Percentiles rank a stretch among this genome's conserved stretches.
phyloP scores from a whole-genome alignment of 768 basidiomycete genomes.

The Panaeolus cyanescens region DNA sequence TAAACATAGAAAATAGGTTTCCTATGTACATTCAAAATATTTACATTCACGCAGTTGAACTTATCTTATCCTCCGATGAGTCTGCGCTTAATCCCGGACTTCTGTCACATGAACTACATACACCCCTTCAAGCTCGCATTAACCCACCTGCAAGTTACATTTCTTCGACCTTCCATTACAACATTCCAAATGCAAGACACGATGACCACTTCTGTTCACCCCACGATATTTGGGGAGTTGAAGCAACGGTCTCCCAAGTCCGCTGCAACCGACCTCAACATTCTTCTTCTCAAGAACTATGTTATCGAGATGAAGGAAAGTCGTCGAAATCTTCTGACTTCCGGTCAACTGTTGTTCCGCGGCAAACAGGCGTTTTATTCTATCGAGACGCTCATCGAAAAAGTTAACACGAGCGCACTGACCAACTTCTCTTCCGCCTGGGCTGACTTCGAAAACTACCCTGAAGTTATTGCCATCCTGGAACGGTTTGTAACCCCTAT shows the following conservation, averaged over 20 bases:
- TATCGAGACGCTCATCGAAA: slow-evolving; percentile 19
- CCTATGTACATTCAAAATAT: too few relatives aligned
- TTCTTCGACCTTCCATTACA: too few relatives aligned
- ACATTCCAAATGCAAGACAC: too few relatives aligned
- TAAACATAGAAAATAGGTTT: too few relatives aligned
- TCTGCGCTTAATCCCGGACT: too few relatives aligned
- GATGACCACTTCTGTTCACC: not conserved
- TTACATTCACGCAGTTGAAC: too few relatives aligned
- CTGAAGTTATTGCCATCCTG: slow-evolving; percentile 17
- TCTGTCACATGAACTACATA: too few relatives aligned
- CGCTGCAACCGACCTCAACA: slow-evolving; percentile 21
- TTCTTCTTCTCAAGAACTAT: slow-evolving; percentile 17
- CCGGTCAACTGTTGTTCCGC: slow-evolving; percentile 14
- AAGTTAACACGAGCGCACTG: slow-evolving; percentile 9
- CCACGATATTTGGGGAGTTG: not conserved
- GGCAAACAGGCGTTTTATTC: slow-evolving; percentile 19
- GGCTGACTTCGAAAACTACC: slow-evolving; percentile 16
- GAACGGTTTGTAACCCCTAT: slow-evolving; percentile 13
- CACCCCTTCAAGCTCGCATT: too few relatives aligned
- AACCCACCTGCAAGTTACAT: too few relatives aligned
- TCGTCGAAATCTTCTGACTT: slow-evolving; percentile 16
- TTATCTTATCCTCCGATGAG: too few relatives aligned
- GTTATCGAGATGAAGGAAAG: slow-evolving; percentile 12
- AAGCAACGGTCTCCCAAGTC: not conserved
- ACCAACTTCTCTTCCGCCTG: not conserved